A percentile compares a stretch with the other conserved stretches of the same genome.
Conservation (phyloP, 2,329 filamentous ascomycete species). For the Penicillium palitans region DNA sequence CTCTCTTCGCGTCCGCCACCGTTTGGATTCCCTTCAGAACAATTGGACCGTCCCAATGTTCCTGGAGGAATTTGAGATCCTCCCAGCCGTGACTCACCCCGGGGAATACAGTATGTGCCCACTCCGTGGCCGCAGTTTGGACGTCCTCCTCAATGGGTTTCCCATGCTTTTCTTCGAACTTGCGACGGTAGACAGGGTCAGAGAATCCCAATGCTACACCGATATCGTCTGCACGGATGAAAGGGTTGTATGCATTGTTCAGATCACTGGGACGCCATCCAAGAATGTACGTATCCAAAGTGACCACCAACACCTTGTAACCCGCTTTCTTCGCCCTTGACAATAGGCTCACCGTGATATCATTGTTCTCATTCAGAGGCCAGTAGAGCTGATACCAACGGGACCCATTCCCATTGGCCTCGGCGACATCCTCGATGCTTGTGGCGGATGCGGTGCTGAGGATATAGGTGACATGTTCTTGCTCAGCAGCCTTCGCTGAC, state of each 20-base stretch:
- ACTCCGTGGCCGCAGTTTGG: slow-evolving; percentile 49
- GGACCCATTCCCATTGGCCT: slow-evolving; percentile 54
- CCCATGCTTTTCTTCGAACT: slow-evolving; percentile 51
- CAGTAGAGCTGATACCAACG: slow-evolving; percentile 76
- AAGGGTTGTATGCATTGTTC: slow-evolving; percentile 55
- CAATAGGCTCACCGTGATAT: slow-evolving; percentile 64
- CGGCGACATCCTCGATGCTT: slow-evolving; percentile 65
- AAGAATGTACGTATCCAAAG: slow-evolving; percentile 68
- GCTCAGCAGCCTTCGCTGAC: slow-evolving; percentile 59
- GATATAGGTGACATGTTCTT: slow-evolving; percentile 63
- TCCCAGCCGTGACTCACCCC: slow-evolving; percentile 59
- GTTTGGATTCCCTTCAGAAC: slow-evolving; percentile 58
- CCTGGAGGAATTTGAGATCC: slow-evolving; percentile 56
- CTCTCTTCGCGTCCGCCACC: slow-evolving; percentile 47
- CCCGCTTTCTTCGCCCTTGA: slow-evolving; percentile 59
- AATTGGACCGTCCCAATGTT: slow-evolving; percentile 63
- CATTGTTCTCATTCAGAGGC: slow-evolving; percentile 58
- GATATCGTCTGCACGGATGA: slow-evolving; percentile 32
- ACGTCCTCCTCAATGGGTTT: slow-evolving; percentile 48
- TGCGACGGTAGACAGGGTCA: slow-evolving; percentile 63
- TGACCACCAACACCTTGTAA: slow-evolving; percentile 67
- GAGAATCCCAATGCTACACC: slow-evolving; percentile 63
- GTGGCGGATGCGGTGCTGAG: slow-evolving; percentile 64
- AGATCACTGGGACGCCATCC: slow-evolving; percentile 68
- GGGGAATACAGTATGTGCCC: slow-evolving; percentile 55